A percentile compares a stretch with the other conserved stretches of the same genome.
phyloP scores from a whole-genome alignment of 345 rosid genomes.

The Abelmoschus esculentus region DNA sequence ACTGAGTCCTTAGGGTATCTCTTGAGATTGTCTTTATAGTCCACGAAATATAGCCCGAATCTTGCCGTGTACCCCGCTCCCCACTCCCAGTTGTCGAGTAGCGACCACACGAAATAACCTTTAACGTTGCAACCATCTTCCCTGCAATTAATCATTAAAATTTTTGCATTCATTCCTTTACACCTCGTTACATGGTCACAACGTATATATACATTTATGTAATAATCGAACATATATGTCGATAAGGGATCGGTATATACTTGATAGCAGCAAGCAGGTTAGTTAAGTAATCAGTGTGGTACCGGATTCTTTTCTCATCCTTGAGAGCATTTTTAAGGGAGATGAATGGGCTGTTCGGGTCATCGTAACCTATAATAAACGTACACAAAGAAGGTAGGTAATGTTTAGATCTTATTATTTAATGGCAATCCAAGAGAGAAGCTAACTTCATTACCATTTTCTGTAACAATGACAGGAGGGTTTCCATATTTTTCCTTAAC shows the following conservation, averaged over 20 bases:
- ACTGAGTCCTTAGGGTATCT: slow-evolving; percentile 88
- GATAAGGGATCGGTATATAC: slow-evolving; percentile 22
- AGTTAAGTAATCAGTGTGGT: slow-evolving; percentile 74
- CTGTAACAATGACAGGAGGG: slow-evolving; percentile 51
- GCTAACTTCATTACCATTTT: slow-evolving; percentile 39
- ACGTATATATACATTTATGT: background rate
- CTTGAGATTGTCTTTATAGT: slow-evolving; percentile 69
- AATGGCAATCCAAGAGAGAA: background rate
- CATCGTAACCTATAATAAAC: slow-evolving; percentile 81
- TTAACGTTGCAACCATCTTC: slow-evolving; percentile 96
- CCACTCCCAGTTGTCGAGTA: slow-evolving; percentile 97
- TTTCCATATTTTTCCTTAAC: slow-evolving; percentile 55
- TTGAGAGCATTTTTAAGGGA: slow-evolving; percentile 52
- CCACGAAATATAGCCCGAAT: slow-evolving; percentile 86
- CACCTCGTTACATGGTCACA: background rate
- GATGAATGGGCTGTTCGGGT: slow-evolving; percentile 41
- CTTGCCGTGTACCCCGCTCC: slow-evolving; percentile 79
- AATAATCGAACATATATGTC: background rate
- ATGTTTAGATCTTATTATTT: background rate
- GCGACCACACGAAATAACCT: slow-evolving; percentile 89
- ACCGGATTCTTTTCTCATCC: slow-evolving; percentile 74
- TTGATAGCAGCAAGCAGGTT: slow-evolving; percentile 68
- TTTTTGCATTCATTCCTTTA: background rate
- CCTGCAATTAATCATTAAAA: slow-evolving; percentile 28
- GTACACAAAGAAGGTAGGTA: background rate